Conservation (phyloP, 1,139 yeast species). For the Yamadazyma dendronema region DNA sequence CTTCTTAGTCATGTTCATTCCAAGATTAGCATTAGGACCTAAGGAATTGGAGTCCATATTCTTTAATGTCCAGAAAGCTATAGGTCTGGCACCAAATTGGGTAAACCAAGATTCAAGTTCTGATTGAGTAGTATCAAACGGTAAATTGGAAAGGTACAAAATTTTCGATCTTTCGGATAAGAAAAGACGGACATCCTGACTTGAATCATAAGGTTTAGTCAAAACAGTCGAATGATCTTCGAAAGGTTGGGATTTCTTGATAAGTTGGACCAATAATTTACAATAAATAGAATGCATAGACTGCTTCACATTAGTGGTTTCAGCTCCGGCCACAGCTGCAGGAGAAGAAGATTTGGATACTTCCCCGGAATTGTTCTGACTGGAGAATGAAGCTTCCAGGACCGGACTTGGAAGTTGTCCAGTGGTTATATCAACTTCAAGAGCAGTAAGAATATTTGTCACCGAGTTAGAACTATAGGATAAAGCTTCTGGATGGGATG, state of each 20-base stretch:
- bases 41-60: slow-evolving; percentile 37
- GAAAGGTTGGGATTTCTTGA: slow-evolving; percentile 52
- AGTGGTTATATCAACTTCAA: slow-evolving; percentile 48
- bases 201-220: slow-evolving; percentile 71
- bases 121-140: slow-evolving; percentile 83
- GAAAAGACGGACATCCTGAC: slow-evolving; percentile 68
- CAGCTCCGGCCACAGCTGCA: slow-evolving; percentile 7
- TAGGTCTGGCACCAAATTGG: slow-evolving; percentile 80
- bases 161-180: slow-evolving; percentile 72
- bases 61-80: slow-evolving; percentile 86
- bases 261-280: slow-evolving; percentile 49
- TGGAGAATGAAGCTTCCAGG: slow-evolving; percentile 2
- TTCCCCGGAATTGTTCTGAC: too few species aligned
- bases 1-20: slow-evolving; percentile 3
- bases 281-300: slow-evolving; percentile 24
- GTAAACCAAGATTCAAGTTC: slow-evolving; percentile 92
- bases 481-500: slow-evolving; percentile 56
- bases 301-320: background rate
- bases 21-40: slow-evolving; percentile 5
- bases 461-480: slow-evolving; percentile 51
- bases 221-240: slow-evolving; percentile 57
- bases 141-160: slow-evolving; percentile 73
- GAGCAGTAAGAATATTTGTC: slow-evolving; percentile 54
- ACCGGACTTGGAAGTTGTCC: background rate
- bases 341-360: slow-evolving; percentile 5